A percentile compares a stretch with the other conserved stretches of the same genome.
These are phyloP conservation scores for Tylopilus intermedius DNA, from an alignment of 768 basidiomycete species.

Conservation along the genomic window DNA sequence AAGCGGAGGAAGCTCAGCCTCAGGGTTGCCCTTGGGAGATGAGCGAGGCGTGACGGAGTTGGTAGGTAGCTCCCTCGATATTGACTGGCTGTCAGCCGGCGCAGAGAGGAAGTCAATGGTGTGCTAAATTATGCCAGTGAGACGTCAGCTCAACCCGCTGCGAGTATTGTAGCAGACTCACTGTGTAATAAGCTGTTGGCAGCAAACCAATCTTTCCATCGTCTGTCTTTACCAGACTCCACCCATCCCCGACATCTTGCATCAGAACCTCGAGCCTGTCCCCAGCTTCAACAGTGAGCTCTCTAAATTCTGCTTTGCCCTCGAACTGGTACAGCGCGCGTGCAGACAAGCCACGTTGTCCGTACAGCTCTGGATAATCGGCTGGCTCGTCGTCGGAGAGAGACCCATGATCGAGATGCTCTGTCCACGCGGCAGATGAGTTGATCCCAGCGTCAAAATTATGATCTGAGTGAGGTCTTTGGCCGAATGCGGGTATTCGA, in stretches of 20 bases:
- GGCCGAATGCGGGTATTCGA: slow-evolving; percentile 20
- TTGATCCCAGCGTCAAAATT: slow-evolving; percentile 78
- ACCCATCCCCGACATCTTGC: slow-evolving; percentile 70
- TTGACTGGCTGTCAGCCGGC: slow-evolving; percentile 32
- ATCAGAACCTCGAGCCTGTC: slow-evolving; percentile 67
- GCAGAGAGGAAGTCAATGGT: slow-evolving; percentile 58
- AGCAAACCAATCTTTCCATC: slow-evolving; percentile 63
- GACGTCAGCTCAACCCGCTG: neutral
- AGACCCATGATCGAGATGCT: slow-evolving; percentile 43
- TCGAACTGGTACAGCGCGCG: slow-evolving; percentile 71
- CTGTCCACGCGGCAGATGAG: slow-evolving; percentile 74
- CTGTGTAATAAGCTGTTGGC: slow-evolving; percentile 70
- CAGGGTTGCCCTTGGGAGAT: slow-evolving; percentile 25
- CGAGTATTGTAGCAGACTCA: slow-evolving; percentile 29
- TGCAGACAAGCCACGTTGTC: slow-evolving; percentile 44
- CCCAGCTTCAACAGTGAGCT: slow-evolving; percentile 64
- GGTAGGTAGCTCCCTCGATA: slow-evolving; percentile 35
- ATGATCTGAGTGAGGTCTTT: slow-evolving; percentile 22
- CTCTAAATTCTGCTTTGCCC: slow-evolving; percentile 70
- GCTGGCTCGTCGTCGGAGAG: slow-evolving; percentile 51
- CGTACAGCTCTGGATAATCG: slow-evolving; percentile 31
- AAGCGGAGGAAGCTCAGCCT: slow-evolving; percentile 37
- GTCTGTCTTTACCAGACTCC: slow-evolving; percentile 65
- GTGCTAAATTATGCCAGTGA: slow-evolving; percentile 48
- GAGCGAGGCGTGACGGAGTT: slow-evolving; percentile 48